phyloP scores from a whole-genome alignment of 2,329 filamentous ascomycete species.

The Tolypocladium nubicola region DNA sequence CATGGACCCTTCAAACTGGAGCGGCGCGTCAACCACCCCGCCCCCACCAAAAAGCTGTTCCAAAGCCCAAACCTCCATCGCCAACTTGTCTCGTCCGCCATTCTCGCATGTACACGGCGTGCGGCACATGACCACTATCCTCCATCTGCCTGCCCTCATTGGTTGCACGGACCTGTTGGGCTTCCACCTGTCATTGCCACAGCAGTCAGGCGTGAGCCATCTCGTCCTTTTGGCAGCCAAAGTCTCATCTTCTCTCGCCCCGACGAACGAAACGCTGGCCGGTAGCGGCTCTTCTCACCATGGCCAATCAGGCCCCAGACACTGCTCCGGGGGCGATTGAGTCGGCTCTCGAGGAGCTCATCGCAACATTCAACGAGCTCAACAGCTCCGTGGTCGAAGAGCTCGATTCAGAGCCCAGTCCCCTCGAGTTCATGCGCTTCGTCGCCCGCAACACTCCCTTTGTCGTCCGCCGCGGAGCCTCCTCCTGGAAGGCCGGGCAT shows the following conservation, averaged over 20 bases:
- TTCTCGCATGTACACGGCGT: background rate
- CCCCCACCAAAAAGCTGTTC: background rate
- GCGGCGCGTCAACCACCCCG: background rate
- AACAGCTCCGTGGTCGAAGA: constrained; percentile 52
- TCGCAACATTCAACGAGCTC: constrained; percentile 63
- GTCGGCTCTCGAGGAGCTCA: constrained; percentile 32
- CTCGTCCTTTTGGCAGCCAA: too few relatives aligned
- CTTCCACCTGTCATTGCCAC: background rate
- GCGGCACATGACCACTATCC: background rate
- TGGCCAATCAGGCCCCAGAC: background rate
- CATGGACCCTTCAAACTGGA: background rate
- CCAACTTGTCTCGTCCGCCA: background rate
- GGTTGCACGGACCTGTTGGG: background rate
- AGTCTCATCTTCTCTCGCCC: background rate
- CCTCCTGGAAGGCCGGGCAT: constrained; percentile 49
- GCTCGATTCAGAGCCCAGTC: constrained; percentile 53
- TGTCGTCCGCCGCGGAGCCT: constrained; percentile 53
- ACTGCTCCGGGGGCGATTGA: constrained; percentile 1
- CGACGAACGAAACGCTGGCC: background rate
- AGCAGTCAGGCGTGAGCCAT: too few relatives aligned
- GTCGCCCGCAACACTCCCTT: constrained; percentile 68
- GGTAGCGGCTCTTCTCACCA: background rate
- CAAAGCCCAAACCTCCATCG: background rate
- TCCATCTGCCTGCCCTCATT: background rate
- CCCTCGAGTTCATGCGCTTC: constrained; percentile 71